Percentiles rank a stretch among this genome's conserved stretches.
phyloP scores from a whole-genome alignment of 148 eudicot genomes.

The Heliosperma pusillum region DNA sequence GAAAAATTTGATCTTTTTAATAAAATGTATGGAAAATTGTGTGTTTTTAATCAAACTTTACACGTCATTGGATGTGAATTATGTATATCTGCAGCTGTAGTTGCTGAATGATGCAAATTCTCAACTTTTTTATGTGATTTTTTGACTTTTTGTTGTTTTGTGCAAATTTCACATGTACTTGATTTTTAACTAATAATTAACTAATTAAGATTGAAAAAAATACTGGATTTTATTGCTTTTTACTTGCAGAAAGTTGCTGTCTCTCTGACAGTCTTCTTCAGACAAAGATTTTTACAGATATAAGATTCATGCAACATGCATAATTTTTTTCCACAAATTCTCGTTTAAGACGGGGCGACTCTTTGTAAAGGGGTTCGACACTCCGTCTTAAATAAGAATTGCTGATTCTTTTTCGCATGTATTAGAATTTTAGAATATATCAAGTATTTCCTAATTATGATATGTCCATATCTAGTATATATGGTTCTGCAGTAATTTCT shows the following conservation, averaged over 20 bases:
- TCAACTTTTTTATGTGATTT: background rate
- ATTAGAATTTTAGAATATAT: too few species aligned
- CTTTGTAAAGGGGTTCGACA: too few species aligned
- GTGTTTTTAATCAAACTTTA: background rate
- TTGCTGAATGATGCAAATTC: background rate
- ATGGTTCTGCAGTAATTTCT: too few species aligned
- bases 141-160: background rate
- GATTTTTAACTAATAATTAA: too few species aligned
- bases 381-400: too few species aligned
- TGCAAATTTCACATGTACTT: background rate
- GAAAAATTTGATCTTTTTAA: conserved; percentile 14
- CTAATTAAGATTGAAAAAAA: background rate
- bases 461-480: too few species aligned
- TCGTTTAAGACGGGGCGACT: too few species aligned
- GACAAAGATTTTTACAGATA: conserved; percentile 1
- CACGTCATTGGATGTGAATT: background rate
- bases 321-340: background rate
- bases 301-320: background rate
- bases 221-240: background rate
- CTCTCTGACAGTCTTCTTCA: background rate
- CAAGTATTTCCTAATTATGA: too few species aligned
- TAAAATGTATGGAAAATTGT: background rate
- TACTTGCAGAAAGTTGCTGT: background rate
- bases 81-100: conserved; percentile 11
- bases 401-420: too few species aligned